Conservation (phyloP, 2,329 filamentous ascomycete species). For the Aspergillus sp. region DNA sequence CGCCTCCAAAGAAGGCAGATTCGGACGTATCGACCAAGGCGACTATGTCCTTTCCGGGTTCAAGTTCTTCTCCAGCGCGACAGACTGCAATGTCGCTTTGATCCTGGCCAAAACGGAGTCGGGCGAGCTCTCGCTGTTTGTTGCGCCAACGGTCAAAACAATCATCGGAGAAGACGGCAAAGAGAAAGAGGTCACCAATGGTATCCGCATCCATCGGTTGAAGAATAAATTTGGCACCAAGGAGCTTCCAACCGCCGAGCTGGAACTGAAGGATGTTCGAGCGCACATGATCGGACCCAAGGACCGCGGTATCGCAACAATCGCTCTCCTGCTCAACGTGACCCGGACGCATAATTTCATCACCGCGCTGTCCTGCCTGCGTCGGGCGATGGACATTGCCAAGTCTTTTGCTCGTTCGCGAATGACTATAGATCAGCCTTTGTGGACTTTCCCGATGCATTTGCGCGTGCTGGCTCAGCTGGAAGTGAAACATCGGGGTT, state of each 20-base stretch:
- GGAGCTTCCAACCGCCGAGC: constrained; percentile 68
- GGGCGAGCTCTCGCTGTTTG: constrained; percentile 60
- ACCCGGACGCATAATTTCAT: constrained; percentile 49
- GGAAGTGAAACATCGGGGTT: constrained; percentile 38
- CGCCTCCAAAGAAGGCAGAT: constrained; percentile 8
- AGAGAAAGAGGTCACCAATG: constrained; percentile 55
- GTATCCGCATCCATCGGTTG: constrained; percentile 64
- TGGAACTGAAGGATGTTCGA: constrained; percentile 63
- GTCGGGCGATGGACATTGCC: constrained; percentile 40
- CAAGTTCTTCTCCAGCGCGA: constrained; percentile 70
- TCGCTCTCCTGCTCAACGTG: constrained; percentile 67
- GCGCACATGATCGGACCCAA: constrained; percentile 66
- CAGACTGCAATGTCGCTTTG: constrained; percentile 63
- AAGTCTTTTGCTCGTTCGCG: constrained; percentile 41
- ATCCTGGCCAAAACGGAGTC: constrained; percentile 60
- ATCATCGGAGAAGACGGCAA: constrained; percentile 13
- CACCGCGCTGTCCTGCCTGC: constrained; percentile 36
- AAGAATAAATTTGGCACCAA: constrained; percentile 73
- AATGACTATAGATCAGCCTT: constrained; percentile 33
- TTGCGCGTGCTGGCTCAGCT: constrained; percentile 36
- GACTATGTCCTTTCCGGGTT: constrained; percentile 58
- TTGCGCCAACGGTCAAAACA: constrained; percentile 58
- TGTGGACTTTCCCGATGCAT: constrained; percentile 42
- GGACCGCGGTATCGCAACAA: constrained; percentile 66
- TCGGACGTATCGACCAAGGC: constrained; percentile 21